Base-by-base conservation (phyloP, 2,329 filamentous ascomycete species). In the Neonectria ditissima region DNA sequence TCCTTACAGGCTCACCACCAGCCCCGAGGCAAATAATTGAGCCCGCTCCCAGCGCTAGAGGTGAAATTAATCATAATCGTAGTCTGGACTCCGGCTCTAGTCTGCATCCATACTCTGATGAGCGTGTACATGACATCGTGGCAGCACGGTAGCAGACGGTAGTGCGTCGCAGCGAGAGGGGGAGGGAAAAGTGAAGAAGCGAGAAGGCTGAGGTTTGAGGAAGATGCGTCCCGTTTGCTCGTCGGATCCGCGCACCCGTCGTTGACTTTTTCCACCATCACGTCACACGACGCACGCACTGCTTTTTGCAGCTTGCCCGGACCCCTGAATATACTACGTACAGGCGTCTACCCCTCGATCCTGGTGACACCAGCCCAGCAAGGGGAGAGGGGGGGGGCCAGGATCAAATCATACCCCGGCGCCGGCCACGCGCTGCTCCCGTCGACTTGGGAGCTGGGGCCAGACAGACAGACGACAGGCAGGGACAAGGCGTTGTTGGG, bases 31-130 rank as follows among this genome's bases (percentile, higher is more conserved):
- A 50, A 59, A 41, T 50, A 52, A 59, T 53, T 59, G 47, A 59
- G 56, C 56, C 56, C 56, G 56, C 56, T 50, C 48, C 41, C 56
- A 39, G 53, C 56, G 56, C 56, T 59, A 59, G 48, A 44, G 26
- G 41, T 41, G 20, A 59, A 59, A 59, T 59, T 59, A 59, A 48
- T 51, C 55, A 45, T 11, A 20, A 48, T 57, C 54, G 39, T 37
- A 59, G 55, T 43, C 47, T 53, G 37, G 48, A 59, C 56, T 52
- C 30, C 48, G n/a, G 47, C 48, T 52, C 48, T 59, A 59, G 56
- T 32, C 56, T 59, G 37, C 48, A 39, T 53, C 39, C 56, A 59
- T 52, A 26, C 44, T 14, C 44, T n/a, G 44, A 37, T 37, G 44
- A 9, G 44, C 44, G 44, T 16, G 44, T 16, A 26, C 44, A 37